These are phyloP conservation scores for Heliophila coronopifolia DNA, from an alignment of 441 rosid species.

Conservation along the genomic window DNA sequence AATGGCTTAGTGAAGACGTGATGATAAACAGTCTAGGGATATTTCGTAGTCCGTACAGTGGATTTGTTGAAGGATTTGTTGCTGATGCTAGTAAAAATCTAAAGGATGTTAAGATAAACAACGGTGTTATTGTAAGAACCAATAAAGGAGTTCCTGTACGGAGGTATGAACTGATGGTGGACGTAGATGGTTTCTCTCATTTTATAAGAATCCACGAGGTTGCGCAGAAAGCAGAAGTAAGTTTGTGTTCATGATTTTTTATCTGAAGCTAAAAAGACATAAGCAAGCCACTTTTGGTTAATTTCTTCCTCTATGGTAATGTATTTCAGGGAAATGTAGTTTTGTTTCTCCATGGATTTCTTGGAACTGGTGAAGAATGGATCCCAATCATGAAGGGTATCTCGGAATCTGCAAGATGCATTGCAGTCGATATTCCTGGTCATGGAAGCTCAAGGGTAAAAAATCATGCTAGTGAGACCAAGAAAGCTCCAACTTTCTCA, in stretches of 20 bases:
- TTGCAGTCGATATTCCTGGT: conserved; percentile 85
- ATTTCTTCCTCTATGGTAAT: conserved; percentile 9
- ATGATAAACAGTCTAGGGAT: conserved; percentile 48
- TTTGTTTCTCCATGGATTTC: conserved; percentile 86
- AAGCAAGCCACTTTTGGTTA: conserved; percentile 5
- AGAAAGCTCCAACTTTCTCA: conserved; percentile 39
- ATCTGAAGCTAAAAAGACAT: not conserved
- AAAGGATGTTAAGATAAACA: conserved; percentile 53
- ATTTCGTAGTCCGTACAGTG: conserved; percentile 37
- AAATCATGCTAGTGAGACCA: conserved; percentile 26
- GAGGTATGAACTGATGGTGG: conserved; percentile 42
- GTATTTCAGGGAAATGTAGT: conserved; percentile 47
- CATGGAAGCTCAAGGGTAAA: conserved; percentile 64
- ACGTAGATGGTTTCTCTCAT: conserved; percentile 42
- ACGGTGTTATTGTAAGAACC: conserved; percentile 37
- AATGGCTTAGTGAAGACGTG: conserved; percentile 82
- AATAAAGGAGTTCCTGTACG: conserved; percentile 38
- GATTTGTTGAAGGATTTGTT: conserved; percentile 62
- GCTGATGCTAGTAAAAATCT: conserved; percentile 44
- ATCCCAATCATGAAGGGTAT: conserved; percentile 69
- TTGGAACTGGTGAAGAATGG: conserved; percentile 92
- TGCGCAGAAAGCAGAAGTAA: conserved; percentile 46
- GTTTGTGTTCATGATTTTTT: conserved; percentile 23
- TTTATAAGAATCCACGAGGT: conserved; percentile 46
- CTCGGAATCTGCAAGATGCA: conserved; percentile 73